Conservation (phyloP, 805 yeast genomes). For the Candida alai region DNA sequence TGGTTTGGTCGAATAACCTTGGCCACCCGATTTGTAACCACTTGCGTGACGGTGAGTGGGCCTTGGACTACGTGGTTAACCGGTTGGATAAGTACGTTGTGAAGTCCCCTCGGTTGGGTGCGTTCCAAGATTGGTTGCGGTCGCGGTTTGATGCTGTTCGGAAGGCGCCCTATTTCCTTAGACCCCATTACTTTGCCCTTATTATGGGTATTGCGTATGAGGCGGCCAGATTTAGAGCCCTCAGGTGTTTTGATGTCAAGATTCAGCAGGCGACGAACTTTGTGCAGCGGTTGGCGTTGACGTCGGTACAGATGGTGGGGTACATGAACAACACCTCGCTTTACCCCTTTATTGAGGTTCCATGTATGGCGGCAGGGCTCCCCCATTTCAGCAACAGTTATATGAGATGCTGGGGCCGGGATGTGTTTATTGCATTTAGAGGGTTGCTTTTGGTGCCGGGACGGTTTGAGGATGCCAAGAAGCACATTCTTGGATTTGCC, state of each 20-base stretch:
- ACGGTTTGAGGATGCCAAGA: conserved; percentile 71
- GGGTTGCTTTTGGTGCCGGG: conserved; percentile 80
- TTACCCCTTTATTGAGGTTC: conserved; percentile 55
- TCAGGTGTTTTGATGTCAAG: conserved; percentile 49
- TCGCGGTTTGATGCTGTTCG: conserved; percentile 61
- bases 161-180: conserved; percentile 68
- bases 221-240: conserved; percentile 68
- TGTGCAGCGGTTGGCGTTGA: conserved; percentile 72
- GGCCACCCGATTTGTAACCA: conserved; percentile 84
- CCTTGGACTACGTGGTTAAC: conserved; percentile 67
- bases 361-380: conserved; percentile 91
- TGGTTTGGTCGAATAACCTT: conserved; percentile 67
- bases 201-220: conserved; percentile 81
- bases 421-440: conserved; percentile 81
- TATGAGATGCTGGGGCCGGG: conserved; percentile 99
- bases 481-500: conserved; percentile 83
- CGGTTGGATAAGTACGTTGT: conserved; percentile 56
- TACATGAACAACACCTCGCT: conserved; percentile 69
- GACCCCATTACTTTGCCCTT: conserved; percentile 84
- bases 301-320: conserved; percentile 87
- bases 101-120: conserved; percentile 43
- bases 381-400: conserved; percentile 90
- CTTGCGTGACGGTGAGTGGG: conserved; percentile 84
- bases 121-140: conserved; percentile 68
- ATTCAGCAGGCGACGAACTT: conserved; percentile 65